A percentile compares a stretch with the other conserved stretches of the same genome.
Evolutionary conservation across 2,329 filamentous ascomycete genomes (phyloP).

Genomic region (Colletotrichum incanum): DNA sequence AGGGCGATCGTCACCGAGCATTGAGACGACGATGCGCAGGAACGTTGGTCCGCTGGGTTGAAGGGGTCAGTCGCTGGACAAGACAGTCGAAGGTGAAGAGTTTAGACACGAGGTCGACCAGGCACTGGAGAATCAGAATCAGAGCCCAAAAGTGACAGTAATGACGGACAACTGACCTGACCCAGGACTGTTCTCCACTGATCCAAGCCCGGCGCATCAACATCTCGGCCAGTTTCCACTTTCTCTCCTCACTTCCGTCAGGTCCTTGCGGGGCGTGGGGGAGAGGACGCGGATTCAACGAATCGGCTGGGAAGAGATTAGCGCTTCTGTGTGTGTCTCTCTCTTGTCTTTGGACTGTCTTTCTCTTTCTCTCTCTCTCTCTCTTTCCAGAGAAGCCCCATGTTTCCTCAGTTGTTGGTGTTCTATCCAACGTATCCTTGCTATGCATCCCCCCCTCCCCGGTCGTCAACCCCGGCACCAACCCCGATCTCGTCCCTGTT

Average conservation of each 20-base stretch:
- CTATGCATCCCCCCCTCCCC: not conserved
- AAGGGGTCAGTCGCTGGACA: not conserved
- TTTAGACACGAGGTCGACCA: not conserved
- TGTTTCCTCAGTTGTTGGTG: not conserved
- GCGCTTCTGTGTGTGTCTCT: not conserved
- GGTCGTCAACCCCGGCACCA: conserved; percentile 9
- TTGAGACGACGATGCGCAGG: not conserved
- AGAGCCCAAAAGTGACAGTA: too few relatives aligned
- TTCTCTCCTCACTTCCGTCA: conserved; percentile 20
- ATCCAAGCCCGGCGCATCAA: not conserved
- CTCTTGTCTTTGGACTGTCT: not conserved
- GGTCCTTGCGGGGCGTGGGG: conserved; percentile 37
- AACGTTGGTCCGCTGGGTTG: not conserved
- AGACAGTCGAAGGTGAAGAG: not conserved
- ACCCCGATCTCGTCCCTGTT: conserved; percentile 34
- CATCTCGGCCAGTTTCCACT: conserved; percentile 39
- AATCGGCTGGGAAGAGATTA: not conserved
- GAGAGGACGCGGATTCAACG: conserved; percentile 18
- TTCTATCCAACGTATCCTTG: not conserved
- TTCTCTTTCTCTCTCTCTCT: not conserved
- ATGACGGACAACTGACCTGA: conserved; percentile 1
- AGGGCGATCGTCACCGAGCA: not conserved
- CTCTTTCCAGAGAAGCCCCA: not conserved
- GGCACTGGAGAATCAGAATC: not conserved
- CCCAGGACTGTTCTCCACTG: not conserved